Conservation (phyloP, 2,329 filamentous ascomycete species). For the Aureobasidium musti region DNA sequence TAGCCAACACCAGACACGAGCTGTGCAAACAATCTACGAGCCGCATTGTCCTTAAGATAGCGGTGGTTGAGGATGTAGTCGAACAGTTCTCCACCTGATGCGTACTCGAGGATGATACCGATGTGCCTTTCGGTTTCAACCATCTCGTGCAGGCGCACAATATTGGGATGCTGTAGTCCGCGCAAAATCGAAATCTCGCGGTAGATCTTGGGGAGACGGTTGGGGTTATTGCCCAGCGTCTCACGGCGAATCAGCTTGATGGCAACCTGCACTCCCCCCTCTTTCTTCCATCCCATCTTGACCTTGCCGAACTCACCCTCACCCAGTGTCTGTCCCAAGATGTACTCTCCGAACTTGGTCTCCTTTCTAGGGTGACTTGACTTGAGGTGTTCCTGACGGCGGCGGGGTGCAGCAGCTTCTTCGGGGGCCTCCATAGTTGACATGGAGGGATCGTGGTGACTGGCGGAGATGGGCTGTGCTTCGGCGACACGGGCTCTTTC, state of each 20-base stretch:
- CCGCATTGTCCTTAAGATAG: constrained; percentile 91
- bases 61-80: constrained; percentile 97
- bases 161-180: constrained; percentile 90
- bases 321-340: constrained; percentile 90
- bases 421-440: constrained; percentile 55
- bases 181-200: constrained; percentile 91
- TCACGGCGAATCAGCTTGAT: constrained; percentile 98
- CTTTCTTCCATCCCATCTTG: constrained; percentile 96
- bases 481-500: constrained; percentile 70
- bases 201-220: constrained; percentile 91
- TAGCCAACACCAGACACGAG: constrained; percentile 96
- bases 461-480: constrained; percentile 50
- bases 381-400: constrained; percentile 61
- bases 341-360: constrained; percentile 92
- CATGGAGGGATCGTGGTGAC: constrained; percentile 49
- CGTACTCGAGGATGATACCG: constrained; percentile 97
- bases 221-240: constrained; percentile 82
- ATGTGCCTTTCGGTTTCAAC: constrained; percentile 97
- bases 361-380: constrained; percentile 62
- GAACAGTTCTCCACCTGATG: constrained; percentile 94
- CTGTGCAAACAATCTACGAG: constrained; percentile 89
- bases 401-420: constrained; percentile 45
- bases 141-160: constrained; percentile 96
- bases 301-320: constrained; percentile 99
- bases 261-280: constrained; percentile 87